Evolutionary conservation across 495 filamentous ascomycete genomes (phyloP).

Genomic region (Penicillium turbatum): DNA sequence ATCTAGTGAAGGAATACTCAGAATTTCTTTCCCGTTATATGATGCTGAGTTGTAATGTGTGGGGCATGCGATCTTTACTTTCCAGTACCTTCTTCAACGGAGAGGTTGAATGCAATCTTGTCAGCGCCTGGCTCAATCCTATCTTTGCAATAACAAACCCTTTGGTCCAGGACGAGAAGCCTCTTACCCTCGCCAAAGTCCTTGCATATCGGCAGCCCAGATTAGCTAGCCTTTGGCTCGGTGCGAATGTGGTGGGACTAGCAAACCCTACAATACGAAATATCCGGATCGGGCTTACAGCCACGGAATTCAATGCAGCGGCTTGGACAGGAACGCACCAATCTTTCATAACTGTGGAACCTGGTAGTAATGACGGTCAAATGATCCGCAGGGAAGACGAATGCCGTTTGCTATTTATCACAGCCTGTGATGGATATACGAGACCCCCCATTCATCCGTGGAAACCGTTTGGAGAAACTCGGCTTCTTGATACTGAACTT

Average conservation of each 20-base stretch:
- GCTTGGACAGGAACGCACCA: slow-evolving; percentile 22
- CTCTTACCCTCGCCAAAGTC: slow-evolving; percentile 7
- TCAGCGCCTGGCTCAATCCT: slow-evolving; percentile 32
- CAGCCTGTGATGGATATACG: slow-evolving; percentile 17
- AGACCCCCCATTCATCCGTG: slow-evolving; percentile 21
- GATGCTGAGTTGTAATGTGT: slow-evolving; percentile 21
- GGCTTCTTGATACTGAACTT: slow-evolving; percentile 23
- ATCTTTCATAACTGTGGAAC: slow-evolving; percentile 20
- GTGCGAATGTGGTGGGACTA: slow-evolving; percentile 19
- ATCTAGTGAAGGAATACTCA: slow-evolving; percentile 12
- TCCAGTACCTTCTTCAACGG: slow-evolving; percentile 27
- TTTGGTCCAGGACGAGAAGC: slow-evolving; percentile 1
- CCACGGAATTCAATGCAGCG: slow-evolving; percentile 21
- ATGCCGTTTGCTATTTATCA: slow-evolving; percentile 28
- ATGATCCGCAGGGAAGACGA: slow-evolving; percentile 25
- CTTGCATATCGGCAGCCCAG: slow-evolving; percentile 16
- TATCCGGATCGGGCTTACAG: slow-evolving; percentile 16
- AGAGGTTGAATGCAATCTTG: slow-evolving; percentile 29
- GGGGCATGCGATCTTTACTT: slow-evolving; percentile 28
- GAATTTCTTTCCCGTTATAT: slow-evolving; percentile 24
- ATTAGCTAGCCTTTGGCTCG: slow-evolving; percentile 26
- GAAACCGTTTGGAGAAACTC: slow-evolving; percentile 27
- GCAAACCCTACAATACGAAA: slow-evolving; percentile 18
- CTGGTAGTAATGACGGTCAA: slow-evolving; percentile 7
- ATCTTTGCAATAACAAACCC: slow-evolving; percentile 24